phyloP scores from a whole-genome alignment of 768 basidiomycete genomes.

The Amanita inopinata region DNA sequence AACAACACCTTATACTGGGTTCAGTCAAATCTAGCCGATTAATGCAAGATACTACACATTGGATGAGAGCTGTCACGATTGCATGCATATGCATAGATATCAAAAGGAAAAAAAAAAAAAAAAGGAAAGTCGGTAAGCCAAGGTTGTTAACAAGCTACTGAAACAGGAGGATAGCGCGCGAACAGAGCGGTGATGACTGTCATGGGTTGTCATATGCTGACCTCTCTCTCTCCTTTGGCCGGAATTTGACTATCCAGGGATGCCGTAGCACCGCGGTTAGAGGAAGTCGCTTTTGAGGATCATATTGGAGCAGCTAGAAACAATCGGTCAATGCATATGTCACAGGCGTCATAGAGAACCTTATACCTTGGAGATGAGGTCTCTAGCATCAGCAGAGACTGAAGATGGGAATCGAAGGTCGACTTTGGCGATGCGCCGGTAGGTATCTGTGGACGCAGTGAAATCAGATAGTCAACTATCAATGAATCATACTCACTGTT shows the following conservation, averaged over 20 bases:
- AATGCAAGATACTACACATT: too few species aligned
- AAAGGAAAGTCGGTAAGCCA: too few species aligned
- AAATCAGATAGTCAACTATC: not conserved
- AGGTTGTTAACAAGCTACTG: too few species aligned
- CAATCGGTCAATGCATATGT: not conserved
- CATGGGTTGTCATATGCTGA: conserved; percentile 14
- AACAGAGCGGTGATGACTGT: too few species aligned
- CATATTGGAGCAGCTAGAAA: conserved; percentile 73
- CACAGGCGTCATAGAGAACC: conserved; percentile 13
- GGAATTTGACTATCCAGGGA: conserved; percentile 77
- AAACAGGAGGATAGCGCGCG: too few species aligned
- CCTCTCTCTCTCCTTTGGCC: conserved; percentile 38
- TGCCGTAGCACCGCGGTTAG: conserved; percentile 68
- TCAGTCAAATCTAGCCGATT: too few species aligned
- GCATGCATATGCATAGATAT: too few species aligned
- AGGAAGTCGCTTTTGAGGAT: conserved; percentile 68
- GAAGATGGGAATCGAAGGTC: conserved; percentile 59
- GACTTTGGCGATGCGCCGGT: conserved; percentile 81
- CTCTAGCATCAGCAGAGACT: conserved; percentile 55
- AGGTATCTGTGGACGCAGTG: conserved; percentile 52
- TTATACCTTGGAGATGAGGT: conserved; percentile 53
- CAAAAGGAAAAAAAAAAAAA: too few species aligned
- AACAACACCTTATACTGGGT: too few species aligned
- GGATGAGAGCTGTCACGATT: too few species aligned
- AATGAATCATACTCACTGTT: conserved; percentile 41